A percentile compares a stretch with the other conserved stretches of the same genome.
Conservation (phyloP, 2,329 filamentous ascomycete genomes). For the Macrophomina phaseolina region DNA sequence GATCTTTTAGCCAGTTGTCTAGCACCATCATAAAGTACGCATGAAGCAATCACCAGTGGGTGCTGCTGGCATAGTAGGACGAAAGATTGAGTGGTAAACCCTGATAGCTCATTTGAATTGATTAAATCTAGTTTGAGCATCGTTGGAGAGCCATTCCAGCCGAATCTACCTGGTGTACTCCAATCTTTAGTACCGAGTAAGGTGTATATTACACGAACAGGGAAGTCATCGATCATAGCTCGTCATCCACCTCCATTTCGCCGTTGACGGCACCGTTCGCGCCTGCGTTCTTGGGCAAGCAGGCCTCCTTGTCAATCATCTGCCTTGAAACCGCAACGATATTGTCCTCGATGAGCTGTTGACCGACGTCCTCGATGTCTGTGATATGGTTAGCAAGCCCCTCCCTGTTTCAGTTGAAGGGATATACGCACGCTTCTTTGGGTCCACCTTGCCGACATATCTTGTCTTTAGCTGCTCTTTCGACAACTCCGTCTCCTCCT, state of each 20-base stretch:
- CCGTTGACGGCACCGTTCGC: conserved; percentile 39
- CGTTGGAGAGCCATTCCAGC: conserved; percentile 6
- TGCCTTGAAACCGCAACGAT: conserved; percentile 97
- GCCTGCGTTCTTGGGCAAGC: conserved; percentile 67
- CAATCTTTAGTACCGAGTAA: conserved; percentile 1
- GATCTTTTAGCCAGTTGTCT: too few relatives aligned
- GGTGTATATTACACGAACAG: conserved; percentile 17
- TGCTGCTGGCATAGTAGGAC: too few relatives aligned
- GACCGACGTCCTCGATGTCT: conserved; percentile 93
- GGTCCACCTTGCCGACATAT: conserved; percentile 98
- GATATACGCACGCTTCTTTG: conserved; percentile 80
- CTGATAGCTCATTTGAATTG: neutral
- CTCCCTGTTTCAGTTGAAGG: neutral
- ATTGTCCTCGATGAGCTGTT: conserved; percentile 98
- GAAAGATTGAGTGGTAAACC: neutral
- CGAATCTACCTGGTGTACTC: conserved; percentile 18
- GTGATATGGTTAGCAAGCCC: conserved; percentile 32
- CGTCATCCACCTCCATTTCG: conserved; percentile 45
- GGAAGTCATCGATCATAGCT: conserved; percentile 28
- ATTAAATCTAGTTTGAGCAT: conserved; percentile 11
- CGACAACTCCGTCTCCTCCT: conserved; percentile 95
- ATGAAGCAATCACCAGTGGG: too few relatives aligned
- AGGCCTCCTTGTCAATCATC: conserved; percentile 99
- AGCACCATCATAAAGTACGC: too few relatives aligned
- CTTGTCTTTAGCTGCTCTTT: conserved; percentile 98